Evolutionary conservation across 805 yeast genomes (phyloP), one percentile per base, ranked within the genome.

Genomic region (Ogataea haglerorum): DNA sequence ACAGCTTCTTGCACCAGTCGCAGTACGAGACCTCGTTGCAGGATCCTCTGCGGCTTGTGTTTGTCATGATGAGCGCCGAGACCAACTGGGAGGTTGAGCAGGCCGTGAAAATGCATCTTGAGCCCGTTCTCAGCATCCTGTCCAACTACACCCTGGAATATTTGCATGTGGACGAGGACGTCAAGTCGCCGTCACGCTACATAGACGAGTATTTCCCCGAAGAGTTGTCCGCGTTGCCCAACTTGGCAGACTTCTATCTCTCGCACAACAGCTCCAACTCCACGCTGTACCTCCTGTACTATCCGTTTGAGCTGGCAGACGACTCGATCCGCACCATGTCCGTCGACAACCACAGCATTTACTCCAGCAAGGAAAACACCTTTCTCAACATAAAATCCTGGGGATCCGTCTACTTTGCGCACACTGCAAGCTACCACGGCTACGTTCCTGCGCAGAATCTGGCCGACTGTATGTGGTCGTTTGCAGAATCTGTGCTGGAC

Each of bases 391-490:
- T 61, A 9, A 41, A 33, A 3, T 17, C 42, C 10, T 56, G 59
- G 60, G 64, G 65, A 2, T 38, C 48, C 0, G 34, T 60, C 7
- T 61, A 60, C 36, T 60, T 60, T 35, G 49, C 57, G 2, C 58
- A 56, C 37, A 23, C 43, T 6, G 34, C 27, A n/a, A 3, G 6
- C 5, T 18, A n/a, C 16, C 36, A 38, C 2, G 35, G 32, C 10
- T 23, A 16, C 6, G 23, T 40, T 16, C 17, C 38, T 5, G 30
- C 17, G 9, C 8, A 18, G 5, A 14, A 17, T 2, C 21, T 47
- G 7, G 30, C 46, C 17, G 65, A 61, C 36, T 49, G 54, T 22
- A 42, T 52, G 34, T 54, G 58, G 54, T 44, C 59, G 2, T 56
- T 53, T 25, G 42, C 41, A n/a, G 59, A 54, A 34, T 26, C 43